Evolutionary conservation across 2,329 filamentous ascomycete species (phyloP), one percentile per base, ranked within the genome.

Genomic region (Rosellinia necatrix): DNA sequence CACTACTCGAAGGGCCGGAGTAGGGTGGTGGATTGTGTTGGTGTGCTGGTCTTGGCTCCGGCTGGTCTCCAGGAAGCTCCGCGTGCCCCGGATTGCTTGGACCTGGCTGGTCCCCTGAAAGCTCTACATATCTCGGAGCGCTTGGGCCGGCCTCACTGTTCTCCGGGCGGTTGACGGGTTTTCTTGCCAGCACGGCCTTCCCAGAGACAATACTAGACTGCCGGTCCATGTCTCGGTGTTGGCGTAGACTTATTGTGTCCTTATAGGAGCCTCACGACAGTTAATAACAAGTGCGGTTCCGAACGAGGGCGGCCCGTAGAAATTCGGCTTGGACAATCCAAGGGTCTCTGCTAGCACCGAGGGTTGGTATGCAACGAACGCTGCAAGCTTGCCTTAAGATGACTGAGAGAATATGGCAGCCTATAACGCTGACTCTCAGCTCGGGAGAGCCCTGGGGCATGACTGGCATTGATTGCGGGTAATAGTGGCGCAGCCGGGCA

Each of bases 11-110:
- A 35, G 69, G 67, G 12, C 64, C 58, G 3, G 69, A 70, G 43
- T 71, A 71, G 2, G 68, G 68, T 8, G 68, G 69, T 15, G 64
- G 66, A 13, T 63, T 43, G 19, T 53, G 35, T 17, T 52, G 50
- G n/a, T 35, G 50, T 30, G 37, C 15, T 19, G 38, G 48, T 15
- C 8, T 35, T 29, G 54, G 17, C n/a, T 48, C 48, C 21, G 34
- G 43, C 12, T 24, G 21, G 24, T 41, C 50, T 5, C 50, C 58
- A 30, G 50, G 44, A 5, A 42, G 44, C 32, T 51, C 55, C 29
- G 22, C 38, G n/a, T 22, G 38, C 34, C 32, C 25, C 21, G 37
- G 38, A 15, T 17, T 56, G 43, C 50, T 52, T 25, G n/a, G n/a
- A n/a, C n/a, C n/a, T n/a, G n/a, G n/a, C n/a, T n/a, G 21, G 24